A percentile compares a stretch with the other conserved stretches of the same genome.
These are phyloP conservation scores for Lactarius trivialis DNA, from an alignment of 768 basidiomycete genomes.

Conservation along the genomic window DNA sequence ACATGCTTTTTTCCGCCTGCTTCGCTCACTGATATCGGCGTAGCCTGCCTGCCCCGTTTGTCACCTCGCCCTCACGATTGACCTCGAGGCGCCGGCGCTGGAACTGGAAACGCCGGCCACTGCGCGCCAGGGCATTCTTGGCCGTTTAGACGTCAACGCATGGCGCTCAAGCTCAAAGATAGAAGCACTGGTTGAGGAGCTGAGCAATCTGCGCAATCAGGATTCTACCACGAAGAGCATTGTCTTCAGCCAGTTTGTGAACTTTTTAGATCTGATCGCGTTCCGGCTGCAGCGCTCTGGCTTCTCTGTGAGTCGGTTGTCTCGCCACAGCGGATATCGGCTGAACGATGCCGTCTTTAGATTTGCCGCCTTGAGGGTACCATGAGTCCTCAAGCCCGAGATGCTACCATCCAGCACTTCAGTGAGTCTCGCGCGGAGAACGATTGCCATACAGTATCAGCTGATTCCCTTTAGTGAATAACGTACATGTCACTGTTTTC, in stretches of 20 bases:
- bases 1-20: neutral
- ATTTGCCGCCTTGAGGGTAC: constrained; percentile 92
- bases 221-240: constrained; percentile 93
- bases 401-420: constrained; percentile 91
- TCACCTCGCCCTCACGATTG: constrained; percentile 86
- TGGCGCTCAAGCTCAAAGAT: constrained; percentile 98
- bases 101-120: constrained; percentile 61
- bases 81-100: constrained; percentile 89
- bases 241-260: constrained; percentile 95
- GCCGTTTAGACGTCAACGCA: constrained; percentile 77
- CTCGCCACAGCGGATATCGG: constrained; percentile 1
- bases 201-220: constrained; percentile 73
- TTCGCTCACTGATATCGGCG: neutral
- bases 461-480: constrained; percentile 56
- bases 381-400: constrained; percentile 94
- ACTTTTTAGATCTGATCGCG: constrained; percentile 89
- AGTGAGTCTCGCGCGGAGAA: constrained; percentile 43
- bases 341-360: constrained; percentile 33
- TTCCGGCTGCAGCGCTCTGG: constrained; percentile 88
- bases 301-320: constrained; percentile 56
- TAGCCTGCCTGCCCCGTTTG: constrained; percentile 94
- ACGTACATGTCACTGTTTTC: constrained; percentile 93
- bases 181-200: constrained; percentile 91
- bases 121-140: constrained; percentile 85
- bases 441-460: neutral